phyloP scores from a whole-genome alignment of 1,139 yeast species.

The Suhomyces choctaworum region DNA sequence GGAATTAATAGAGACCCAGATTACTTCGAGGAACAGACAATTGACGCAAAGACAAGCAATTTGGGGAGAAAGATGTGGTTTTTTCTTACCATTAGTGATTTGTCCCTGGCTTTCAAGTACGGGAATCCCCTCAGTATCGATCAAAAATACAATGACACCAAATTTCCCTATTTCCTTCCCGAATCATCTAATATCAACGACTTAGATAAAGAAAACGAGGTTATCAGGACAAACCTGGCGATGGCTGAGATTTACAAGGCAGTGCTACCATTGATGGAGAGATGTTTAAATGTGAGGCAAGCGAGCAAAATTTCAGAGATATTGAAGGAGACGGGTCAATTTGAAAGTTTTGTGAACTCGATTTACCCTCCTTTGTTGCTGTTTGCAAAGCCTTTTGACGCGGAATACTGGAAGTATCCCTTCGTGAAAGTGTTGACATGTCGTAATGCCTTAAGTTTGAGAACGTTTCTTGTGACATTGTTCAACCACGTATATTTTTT shows the following conservation, averaged over 20 bases:
- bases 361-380: slow-evolving; percentile 25
- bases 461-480: slow-evolving; percentile 27
- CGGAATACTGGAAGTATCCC: slow-evolving; percentile 26
- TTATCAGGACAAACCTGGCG: slow-evolving; percentile 24
- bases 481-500: slow-evolving; percentile 29
- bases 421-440: slow-evolving; percentile 36
- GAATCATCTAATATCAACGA: slow-evolving; percentile 33
- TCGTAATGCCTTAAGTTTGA: slow-evolving; percentile 33
- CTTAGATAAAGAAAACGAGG: slow-evolving; percentile 29
- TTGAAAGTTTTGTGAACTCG: slow-evolving; percentile 29
- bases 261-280: slow-evolving; percentile 25
- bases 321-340: slow-evolving; percentile 24
- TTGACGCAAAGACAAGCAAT: slow-evolving; percentile 29
- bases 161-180: slow-evolving; percentile 20
- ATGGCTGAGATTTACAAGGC: slow-evolving; percentile 26
- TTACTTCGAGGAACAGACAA: slow-evolving; percentile 22
- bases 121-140: slow-evolving; percentile 40
- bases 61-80: slow-evolving; percentile 40
- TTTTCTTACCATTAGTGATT: slow-evolving; percentile 34
- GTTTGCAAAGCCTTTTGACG: slow-evolving; percentile 27
- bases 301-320: slow-evolving; percentile 24
- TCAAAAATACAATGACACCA: slow-evolving; percentile 34
- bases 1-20: slow-evolving; percentile 50
- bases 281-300: slow-evolving; percentile 25
- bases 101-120: slow-evolving; percentile 34